A percentile compares a stretch with the other conserved stretches of the same genome.
Conservation (phyloP, 2,329 filamentous ascomycete species). For the Ciborinia camelliae region DNA sequence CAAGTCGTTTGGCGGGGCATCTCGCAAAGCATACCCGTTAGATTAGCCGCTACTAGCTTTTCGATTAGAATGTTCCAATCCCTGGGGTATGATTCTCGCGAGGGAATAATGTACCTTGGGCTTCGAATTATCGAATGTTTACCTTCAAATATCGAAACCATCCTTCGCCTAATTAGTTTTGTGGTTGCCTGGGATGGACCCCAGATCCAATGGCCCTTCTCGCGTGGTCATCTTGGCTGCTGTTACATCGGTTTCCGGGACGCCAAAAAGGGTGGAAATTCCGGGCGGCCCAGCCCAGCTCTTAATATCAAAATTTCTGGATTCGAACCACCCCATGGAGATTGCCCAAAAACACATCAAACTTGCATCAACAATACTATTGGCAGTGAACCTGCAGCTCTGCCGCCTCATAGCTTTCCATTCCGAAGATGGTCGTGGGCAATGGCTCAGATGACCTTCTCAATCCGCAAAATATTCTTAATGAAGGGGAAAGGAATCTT, state of each 20-base stretch:
- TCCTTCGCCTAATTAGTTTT: conserved; percentile 5
- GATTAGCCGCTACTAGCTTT: conserved; percentile 7
- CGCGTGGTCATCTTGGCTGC: conserved; percentile 2
- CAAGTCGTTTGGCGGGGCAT: conserved; percentile 8
- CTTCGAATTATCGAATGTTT: neutral
- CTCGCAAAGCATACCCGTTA: conserved; percentile 2
- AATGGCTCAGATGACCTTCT: neutral
- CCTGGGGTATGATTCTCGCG: conserved; percentile 6
- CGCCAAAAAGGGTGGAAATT: neutral
- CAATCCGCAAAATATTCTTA: neutral
- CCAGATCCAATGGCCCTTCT: neutral
- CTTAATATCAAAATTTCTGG: neutral
- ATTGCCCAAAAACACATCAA: neutral
- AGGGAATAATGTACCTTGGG: neutral
- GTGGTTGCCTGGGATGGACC: neutral
- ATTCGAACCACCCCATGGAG: neutral
- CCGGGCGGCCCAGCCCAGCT: neutral
- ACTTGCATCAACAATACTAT: conserved; percentile 4
- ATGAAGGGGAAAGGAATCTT: neutral
- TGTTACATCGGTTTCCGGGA: neutral
- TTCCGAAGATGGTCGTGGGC: neutral
- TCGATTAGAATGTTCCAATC: neutral
- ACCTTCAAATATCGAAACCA: neutral
- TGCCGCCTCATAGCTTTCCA: neutral
- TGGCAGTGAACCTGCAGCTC: conserved; percentile 4